These are phyloP conservation scores for Penicillium brevicompactum DNA, from an alignment of 2,329 filamentous ascomycete species.

Conservation along the genomic window DNA sequence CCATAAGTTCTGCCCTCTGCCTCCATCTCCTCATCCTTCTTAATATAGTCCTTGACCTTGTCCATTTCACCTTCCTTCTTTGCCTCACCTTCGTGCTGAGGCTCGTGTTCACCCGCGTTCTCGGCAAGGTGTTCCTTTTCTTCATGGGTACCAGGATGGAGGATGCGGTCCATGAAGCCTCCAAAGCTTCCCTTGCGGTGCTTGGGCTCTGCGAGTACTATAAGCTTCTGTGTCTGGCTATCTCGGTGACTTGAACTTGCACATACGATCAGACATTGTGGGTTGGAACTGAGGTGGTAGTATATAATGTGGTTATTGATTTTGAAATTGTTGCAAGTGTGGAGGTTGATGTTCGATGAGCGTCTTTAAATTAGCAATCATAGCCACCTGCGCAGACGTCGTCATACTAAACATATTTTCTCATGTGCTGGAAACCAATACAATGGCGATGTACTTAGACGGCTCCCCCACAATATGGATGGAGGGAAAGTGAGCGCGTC, in stretches of 20 bases:
- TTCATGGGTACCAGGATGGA: background rate
- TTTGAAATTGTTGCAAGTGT: background rate
- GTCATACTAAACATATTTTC: background rate
- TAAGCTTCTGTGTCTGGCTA: background rate
- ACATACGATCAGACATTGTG: conserved; percentile 1
- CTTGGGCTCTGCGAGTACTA: background rate
- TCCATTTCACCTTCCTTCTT: background rate
- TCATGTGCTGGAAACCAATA: background rate
- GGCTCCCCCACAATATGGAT: background rate
- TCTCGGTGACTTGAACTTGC: no score
- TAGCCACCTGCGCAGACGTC: background rate
- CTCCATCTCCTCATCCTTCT: conserved; percentile 1
- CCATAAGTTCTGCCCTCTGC: background rate
- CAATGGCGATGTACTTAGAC: background rate
- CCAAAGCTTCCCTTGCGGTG: conserved; percentile 1
- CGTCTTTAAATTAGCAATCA: background rate
- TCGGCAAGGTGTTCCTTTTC: background rate
- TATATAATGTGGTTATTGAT: background rate
- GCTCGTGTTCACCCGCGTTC: background rate
- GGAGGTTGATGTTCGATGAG: background rate
- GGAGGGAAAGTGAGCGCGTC: background rate
- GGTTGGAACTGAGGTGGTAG: background rate
- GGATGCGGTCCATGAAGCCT: conserved; percentile 2
- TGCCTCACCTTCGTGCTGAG: background rate
- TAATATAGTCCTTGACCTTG: background rate